Evolutionary conservation across 331 rosid species (phyloP), one percentile per base, ranked within the genome.

Genomic region (Malus hybrid): DNA sequence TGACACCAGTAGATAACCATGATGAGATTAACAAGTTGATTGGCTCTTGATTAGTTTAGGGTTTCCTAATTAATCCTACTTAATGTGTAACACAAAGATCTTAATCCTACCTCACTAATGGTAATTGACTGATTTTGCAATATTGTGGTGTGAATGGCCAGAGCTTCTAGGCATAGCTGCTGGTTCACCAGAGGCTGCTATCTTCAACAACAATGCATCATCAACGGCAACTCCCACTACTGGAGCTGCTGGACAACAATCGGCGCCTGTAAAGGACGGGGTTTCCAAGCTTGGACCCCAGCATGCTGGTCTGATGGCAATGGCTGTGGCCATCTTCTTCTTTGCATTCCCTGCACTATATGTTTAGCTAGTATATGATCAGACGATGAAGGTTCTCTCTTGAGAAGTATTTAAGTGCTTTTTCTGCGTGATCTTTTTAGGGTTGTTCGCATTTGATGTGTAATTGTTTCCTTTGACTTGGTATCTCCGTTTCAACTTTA

Each of bases 121-220:
- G 34, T 39, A 31, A 16, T 32, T 56, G 33, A 46, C 71, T 11
- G 57, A 52, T 20, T 18, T 44, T 6, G 34, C 22, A 19, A 52
- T 52, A 62, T 15, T 66, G 36, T 62, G 33, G 36, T 65, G 22
- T 19, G 32, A 69, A 28, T 84, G 63, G 12, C 64, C 89, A 94
- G 99, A 73, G 75, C 91, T 92, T 73, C 73, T 94, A 12, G 93
- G 90, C 13, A 74, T 94, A 63, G 10, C 97, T 20, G 84, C 97
- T 1, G 81, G 20, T 73, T 92, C 97, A 20, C 84, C 97, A 0
- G 99, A 86, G 15, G 99, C 97, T 14, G 93, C 97, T 6, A 84
- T 92, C n/a, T 94, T 94, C 79, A 81, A 81, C 73, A 88, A 46
- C 22, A 69, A 67, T 44, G 36, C 76, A 22, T 73, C 97, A 3